Percentiles rank a stretch among this genome's conserved stretches.
phyloP scores from a whole-genome alignment of 352 stramenopile species.

The Phytophthora foliorum region DNA sequence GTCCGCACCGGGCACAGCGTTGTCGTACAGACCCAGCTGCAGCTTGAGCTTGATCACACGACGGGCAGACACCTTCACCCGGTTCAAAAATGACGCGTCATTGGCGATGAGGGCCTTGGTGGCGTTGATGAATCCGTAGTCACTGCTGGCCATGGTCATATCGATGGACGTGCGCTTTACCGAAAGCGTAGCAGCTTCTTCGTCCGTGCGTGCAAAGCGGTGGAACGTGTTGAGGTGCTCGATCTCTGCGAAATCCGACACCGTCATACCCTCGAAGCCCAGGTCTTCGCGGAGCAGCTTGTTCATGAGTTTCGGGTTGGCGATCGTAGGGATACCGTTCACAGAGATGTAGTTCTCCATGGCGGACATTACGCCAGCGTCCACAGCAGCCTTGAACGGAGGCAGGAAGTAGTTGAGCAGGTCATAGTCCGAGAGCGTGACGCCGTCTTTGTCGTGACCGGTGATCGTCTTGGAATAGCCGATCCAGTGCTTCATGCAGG shows the following conservation, averaged over 20 bases:
- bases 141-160: constrained; percentile 89
- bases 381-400: constrained; percentile 77
- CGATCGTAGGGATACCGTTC: constrained; percentile 90
- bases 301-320: constrained; percentile 78
- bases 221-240: constrained; percentile 79
- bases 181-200: constrained; percentile 65
- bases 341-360: constrained; percentile 95
- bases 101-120: constrained; percentile 57
- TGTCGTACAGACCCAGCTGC: constrained; percentile 72
- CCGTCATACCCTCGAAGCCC: constrained; percentile 83
- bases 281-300: constrained; percentile 84
- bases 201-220: constrained; percentile 49
- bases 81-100: constrained; percentile 41
- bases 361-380: constrained; percentile 78
- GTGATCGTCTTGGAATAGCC: constrained; percentile 78
- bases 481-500: constrained; percentile 91
- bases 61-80: constrained; percentile 64
- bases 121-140: constrained; percentile 62
- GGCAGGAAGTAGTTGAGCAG: constrained; percentile 86
- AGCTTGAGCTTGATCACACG: constrained; percentile 82
- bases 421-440: constrained; percentile 72
- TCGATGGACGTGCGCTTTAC: constrained; percentile 87
- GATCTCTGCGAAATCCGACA: constrained; percentile 94
- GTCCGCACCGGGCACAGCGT: constrained; percentile 60
- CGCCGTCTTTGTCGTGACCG: constrained; percentile 82